These are phyloP conservation scores for Pestalotiopsis sp. DNA, from an alignment of 2,329 filamentous ascomycete genomes.

Conservation along the genomic window DNA sequence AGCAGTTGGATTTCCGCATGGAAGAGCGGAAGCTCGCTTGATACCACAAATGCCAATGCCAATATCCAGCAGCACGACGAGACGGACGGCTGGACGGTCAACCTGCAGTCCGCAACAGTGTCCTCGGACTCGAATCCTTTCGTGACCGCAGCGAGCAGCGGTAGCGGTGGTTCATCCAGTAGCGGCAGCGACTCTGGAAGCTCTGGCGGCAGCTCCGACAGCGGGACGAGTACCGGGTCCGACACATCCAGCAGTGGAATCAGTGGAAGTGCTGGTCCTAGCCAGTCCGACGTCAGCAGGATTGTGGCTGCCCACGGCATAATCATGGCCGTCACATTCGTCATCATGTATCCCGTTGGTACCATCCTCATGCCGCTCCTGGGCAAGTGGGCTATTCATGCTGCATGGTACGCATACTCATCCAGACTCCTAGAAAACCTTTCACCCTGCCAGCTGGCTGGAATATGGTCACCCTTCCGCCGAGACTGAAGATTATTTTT, in stretches of 20 bases:
- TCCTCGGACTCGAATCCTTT: conserved; percentile 57
- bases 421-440: background rate
- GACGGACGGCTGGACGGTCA: conserved; percentile 46
- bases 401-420: conserved; percentile 34
- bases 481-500: background rate
- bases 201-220: conserved; percentile 14
- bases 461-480: background rate
- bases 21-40: conserved; percentile 49
- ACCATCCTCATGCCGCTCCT: conserved; percentile 63
- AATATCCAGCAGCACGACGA: conserved; percentile 51
- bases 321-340: conserved; percentile 63
- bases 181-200: conserved; percentile 19
- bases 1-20: conserved; percentile 59
- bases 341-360: conserved; percentile 62
- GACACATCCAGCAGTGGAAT: conserved; percentile 15
- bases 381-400: conserved; percentile 62
- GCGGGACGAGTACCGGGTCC: conserved; percentile 7
- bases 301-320: conserved; percentile 55
- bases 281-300: conserved; percentile 18
- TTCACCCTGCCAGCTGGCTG: background rate
- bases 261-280: conserved; percentile 16
- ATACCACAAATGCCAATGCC: conserved; percentile 42
- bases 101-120: conserved; percentile 51
- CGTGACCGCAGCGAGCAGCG: conserved; percentile 22
- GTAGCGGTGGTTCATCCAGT: conserved; percentile 13